A percentile compares a stretch with the other conserved stretches of the same genome.
Conservation (phyloP, 1,139 yeast species). For the Yamadazyma diddensiae region DNA sequence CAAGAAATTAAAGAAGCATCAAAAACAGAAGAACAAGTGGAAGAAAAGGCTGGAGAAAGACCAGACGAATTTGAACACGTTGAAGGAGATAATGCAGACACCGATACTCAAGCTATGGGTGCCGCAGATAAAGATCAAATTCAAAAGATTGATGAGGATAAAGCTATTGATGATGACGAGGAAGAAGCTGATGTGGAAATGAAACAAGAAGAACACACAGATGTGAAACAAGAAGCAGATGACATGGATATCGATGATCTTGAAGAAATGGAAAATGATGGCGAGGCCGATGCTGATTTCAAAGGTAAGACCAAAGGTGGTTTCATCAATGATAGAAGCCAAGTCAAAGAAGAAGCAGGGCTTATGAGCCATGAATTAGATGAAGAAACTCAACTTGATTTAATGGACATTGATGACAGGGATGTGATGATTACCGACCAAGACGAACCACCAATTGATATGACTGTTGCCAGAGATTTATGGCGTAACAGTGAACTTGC, state of each 20-base stretch:
- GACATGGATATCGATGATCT: constrained; percentile 24
- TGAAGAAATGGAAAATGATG: constrained; percentile 23
- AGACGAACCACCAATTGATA: constrained; percentile 46
- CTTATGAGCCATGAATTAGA: constrained; percentile 18
- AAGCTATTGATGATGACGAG: constrained; percentile 76
- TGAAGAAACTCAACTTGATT: constrained; percentile 16
- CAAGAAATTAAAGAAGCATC: constrained; percentile 75
- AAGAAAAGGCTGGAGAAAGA: constrained; percentile 55
- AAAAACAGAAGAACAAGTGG: constrained; percentile 33
- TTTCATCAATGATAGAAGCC: constrained; percentile 47
- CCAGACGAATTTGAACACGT: constrained; percentile 93
- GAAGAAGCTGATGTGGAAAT: constrained; percentile 14
- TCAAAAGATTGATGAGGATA: constrained; percentile 75
- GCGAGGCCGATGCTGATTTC: constrained; percentile 48
- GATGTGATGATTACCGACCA: constrained; percentile 27
- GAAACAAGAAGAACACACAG: constrained; percentile 20
- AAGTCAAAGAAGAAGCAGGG: constrained; percentile 24
- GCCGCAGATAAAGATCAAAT: constrained; percentile 80
- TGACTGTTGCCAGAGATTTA: constrained; percentile 68
- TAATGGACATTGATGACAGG: constrained; percentile 28
- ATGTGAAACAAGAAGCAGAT: constrained; percentile 17
- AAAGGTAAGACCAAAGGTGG: constrained; percentile 55
- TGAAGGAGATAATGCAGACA: constrained; percentile 74
- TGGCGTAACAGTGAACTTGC: constrained; percentile 84
- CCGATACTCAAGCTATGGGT: constrained; percentile 89